Evolutionary conservation across 75 land plant genomes (phyloP).

Genomic region (Selaginella tamariscina): DNA sequence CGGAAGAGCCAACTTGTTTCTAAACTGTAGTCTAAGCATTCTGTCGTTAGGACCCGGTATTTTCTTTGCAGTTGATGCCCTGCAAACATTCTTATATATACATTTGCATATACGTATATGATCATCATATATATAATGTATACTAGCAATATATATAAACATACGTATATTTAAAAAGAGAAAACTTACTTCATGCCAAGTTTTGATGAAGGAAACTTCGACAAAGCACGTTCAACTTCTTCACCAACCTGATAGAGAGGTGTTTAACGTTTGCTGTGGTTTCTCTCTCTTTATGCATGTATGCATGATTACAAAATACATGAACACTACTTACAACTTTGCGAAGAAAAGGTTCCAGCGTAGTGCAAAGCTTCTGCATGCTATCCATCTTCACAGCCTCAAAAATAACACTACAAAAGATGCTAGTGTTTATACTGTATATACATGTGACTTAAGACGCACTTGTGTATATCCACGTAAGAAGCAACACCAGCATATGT

Average conservation of each 20-base stretch:
- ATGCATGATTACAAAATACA: not conserved
- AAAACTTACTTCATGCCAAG: constrained; percentile 38
- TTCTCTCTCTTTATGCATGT: too few relatives aligned
- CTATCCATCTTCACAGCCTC: constrained; percentile 1
- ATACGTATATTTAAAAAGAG: not conserved
- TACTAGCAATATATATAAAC: not conserved
- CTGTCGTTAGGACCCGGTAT: constrained; percentile 71
- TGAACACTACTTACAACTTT: constrained; percentile 51
- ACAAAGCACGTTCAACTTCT: constrained; percentile 94
- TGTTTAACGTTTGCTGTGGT: too few relatives aligned
- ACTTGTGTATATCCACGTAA: not conserved
- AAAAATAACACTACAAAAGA: not conserved
- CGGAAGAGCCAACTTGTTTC: constrained; percentile 66
- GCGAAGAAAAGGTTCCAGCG: constrained; percentile 75
- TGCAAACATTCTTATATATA: not conserved
- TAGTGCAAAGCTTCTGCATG: constrained; percentile 8
- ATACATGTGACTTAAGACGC: not conserved
- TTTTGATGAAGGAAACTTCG: constrained; percentile 65
- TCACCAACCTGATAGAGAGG: constrained; percentile 69
- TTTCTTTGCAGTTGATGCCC: constrained; percentile 49
- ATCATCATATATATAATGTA: too few relatives aligned
- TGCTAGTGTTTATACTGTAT: too few relatives aligned
- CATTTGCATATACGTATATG: too few relatives aligned
- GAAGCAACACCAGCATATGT: too few relatives aligned
- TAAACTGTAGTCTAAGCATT: constrained; percentile 66